A percentile compares a stretch with the other conserved stretches of the same genome.
phyloP scores from a whole-genome alignment of 2,329 filamentous ascomycete species.

The Seiridium unicorne region DNA sequence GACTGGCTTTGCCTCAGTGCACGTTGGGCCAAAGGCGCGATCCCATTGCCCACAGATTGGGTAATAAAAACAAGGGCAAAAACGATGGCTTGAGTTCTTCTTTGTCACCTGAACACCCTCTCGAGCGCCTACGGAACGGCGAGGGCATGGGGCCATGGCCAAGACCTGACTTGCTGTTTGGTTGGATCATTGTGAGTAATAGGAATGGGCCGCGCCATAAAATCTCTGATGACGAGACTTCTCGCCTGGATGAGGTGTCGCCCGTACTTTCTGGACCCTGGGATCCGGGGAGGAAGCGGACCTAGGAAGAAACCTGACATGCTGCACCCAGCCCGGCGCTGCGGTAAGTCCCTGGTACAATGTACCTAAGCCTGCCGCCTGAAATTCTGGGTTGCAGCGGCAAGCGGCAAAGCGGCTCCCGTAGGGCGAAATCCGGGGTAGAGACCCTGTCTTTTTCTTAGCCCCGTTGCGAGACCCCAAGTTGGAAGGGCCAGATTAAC shows the following conservation, averaged over 20 bases:
- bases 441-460: background rate
- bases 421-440: slow-evolving; percentile 5
- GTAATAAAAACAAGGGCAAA: slow-evolving; percentile 46
- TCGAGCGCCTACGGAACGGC: slow-evolving; percentile 18
- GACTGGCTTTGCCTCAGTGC: slow-evolving; percentile 3
- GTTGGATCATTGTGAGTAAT: slow-evolving; percentile 13
- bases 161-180: slow-evolving; percentile 4
- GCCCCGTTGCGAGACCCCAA: background rate
- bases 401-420: background rate
- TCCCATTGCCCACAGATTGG: slow-evolving; percentile 36
- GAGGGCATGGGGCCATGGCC: slow-evolving; percentile 12
- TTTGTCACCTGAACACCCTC: slow-evolving; percentile 34
- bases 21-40: slow-evolving; percentile 8
- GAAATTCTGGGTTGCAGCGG: background rate
- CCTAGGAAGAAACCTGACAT: no score
- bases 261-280: background rate
- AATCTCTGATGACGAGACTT: slow-evolving; percentile 5
- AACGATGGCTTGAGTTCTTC: slow-evolving; percentile 26
- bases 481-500: background rate
- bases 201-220: background rate
- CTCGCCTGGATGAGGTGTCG: background rate
- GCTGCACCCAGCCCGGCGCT: no score
- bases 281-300: no score
- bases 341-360: background rate
- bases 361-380: background rate